Evolutionary conservation across 208 protist species (phyloP).

Genomic region (Trypanosoma mega): DNA sequence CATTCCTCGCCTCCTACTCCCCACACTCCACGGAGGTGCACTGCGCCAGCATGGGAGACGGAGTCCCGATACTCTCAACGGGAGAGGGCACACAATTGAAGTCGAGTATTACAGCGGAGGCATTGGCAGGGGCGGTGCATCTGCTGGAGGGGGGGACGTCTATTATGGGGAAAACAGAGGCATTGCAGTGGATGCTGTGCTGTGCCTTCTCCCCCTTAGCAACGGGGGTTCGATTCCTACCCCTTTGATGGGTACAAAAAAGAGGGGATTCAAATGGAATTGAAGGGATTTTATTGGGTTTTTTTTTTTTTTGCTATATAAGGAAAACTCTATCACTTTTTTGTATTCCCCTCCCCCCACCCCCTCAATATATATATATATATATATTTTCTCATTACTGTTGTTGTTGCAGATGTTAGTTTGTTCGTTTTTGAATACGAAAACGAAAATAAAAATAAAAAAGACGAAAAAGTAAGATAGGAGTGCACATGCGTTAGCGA

Average conservation of each 20-base stretch:
- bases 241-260: constrained; percentile 33
- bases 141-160: constrained; percentile 64
- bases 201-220: constrained; percentile 80
- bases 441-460: background rate
- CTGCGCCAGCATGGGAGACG: constrained; percentile 35
- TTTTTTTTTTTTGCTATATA: constrained; percentile 4
- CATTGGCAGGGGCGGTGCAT: constrained; percentile 50
- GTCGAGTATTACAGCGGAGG: constrained; percentile 51
- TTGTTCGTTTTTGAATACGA: background rate
- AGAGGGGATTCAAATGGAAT: background rate
- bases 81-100: constrained; percentile 48
- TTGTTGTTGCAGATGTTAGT: background rate
- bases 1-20: constrained; percentile 64
- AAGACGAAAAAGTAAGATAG: background rate
- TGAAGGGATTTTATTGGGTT: background rate
- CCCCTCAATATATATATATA: constrained; percentile 5
- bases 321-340: background rate
- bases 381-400: background rate
- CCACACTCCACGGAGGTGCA: constrained; percentile 73
- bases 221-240: constrained; percentile 49
- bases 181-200: constrained; percentile 75
- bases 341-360: too few relatives aligned
- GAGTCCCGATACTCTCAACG: constrained; percentile 38
- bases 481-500: background rate
- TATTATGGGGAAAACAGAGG: constrained; percentile 60